Evolutionary conservation across 192 early-diverging fungal genomes (phyloP), one percentile per base, ranked within the genome.

Genomic region (Dimargaris cristalligena): DNA sequence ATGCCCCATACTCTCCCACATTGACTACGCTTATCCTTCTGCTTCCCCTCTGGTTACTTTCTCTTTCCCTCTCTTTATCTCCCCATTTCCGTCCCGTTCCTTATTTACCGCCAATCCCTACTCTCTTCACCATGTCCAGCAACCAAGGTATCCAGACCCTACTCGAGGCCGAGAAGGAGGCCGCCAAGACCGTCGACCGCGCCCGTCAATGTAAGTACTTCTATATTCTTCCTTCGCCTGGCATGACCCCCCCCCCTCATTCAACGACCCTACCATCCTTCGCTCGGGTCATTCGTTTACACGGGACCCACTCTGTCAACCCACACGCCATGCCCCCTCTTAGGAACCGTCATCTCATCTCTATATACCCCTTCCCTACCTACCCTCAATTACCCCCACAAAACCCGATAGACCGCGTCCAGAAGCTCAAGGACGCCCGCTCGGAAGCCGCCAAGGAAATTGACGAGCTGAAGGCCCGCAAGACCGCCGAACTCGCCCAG

Each of bases 151-250:
- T 98, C 65, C 85, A 91, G 66, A 94, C 91, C 41, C 85, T 99
- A 41, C 79, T 99, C 59, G 92, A 99, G 62, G 95, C 95, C 58
- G 95, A 99, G 74, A 91, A 90, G 72, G 92, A 92, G 64, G 92
- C 92, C 30, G 80, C 89, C 60, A 87, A 83, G 71, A 92, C 94
- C 65, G 93, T 98, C 52, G 76, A 85, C 33, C 89, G 91, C 62
- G 88, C 95, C 1, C 80, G 88, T 60, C 81, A 88, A 68, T 91
- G 90, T 91, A 81, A 77, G 70, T 25, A 10, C 31, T 11, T 18
- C n/a, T n/a, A n/a, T n/a, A n/a, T n/a, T n/a, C n/a, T n/a, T n/a
- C n/a, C n/a, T n/a, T n/a, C n/a, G n/a, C n/a, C n/a, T n/a, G n/a
- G n/a, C n/a, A n/a, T n/a, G n/a, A n/a, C n/a, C n/a, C n/a, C n/a